Base-by-base conservation (phyloP, 352 stramenopile genomes). In the Blastocystis sp. region DNA sequence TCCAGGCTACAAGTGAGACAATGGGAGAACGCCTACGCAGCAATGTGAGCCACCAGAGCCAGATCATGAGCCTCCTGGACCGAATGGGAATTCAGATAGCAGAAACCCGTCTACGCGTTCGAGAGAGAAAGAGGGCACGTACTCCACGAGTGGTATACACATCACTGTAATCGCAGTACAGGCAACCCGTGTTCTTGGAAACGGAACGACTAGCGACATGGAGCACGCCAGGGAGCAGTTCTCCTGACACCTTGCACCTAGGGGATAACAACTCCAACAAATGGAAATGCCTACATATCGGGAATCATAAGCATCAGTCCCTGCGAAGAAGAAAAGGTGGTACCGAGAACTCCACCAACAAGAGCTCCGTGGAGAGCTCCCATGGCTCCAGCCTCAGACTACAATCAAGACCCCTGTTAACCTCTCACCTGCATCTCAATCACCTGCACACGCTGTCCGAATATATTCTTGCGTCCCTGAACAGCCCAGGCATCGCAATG, bases 131-230 rank as follows among this genome's bases (percentile, higher is more conserved):
- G 89, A 88, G 27, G 92, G 89, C 29, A 88, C 64, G 48, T 91
- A 90, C 48, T 88, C 91, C 49, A 16, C 72, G 72, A 32, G 89
- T 87, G 11, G 53, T 91, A 91, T 96, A 96, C 34, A 94, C 91
- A 89, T 96, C 93, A 54, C 91, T 91, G 89, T 96, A 92, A 79
- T 96, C 93, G n/a, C 89, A 89, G 84, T 92, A 90, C 59, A 92
- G 90, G 16, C 84, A 89, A 11, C 90, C 81, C 27, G 88, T 89
- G 59, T 91, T 87, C 34, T 89, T 89, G 49, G 89, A 86, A 32
- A 92, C 85, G 24, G 89, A 88, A 63, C 91, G 89, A 34, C 92
- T 92, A 24, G 93, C 92, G 29, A 96, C 93, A 88, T 96, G 93
- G 48, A 96, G 89, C 44, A 95, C 92, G 1, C 92, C 72, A n/a